Conservation (phyloP, 768 basidiomycete genomes). For the Podaxis carcinomalis region DNA sequence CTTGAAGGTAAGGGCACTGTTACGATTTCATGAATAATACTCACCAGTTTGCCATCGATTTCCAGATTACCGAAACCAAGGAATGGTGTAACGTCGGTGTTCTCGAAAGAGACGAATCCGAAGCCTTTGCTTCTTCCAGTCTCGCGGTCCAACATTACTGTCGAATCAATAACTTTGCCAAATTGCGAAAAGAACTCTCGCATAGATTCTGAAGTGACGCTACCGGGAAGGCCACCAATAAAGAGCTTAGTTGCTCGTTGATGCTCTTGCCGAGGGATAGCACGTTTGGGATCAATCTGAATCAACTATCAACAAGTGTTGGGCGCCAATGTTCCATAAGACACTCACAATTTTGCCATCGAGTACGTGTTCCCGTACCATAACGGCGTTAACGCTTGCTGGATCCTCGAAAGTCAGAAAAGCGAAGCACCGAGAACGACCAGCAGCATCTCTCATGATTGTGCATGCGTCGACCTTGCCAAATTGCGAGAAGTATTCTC, state of each 20-base stretch:
- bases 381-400: conserved; percentile 89
- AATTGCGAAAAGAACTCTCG: conserved; percentile 91
- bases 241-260: conserved; percentile 92
- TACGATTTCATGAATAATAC: conserved; percentile 23
- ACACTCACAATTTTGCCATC: conserved; percentile 93
- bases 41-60: conserved; percentile 91
- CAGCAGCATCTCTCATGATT: conserved; percentile 96
- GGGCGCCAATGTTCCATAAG: conserved; percentile 12
- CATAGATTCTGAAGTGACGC: conserved; percentile 92
- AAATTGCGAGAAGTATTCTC: conserved; percentile 92
- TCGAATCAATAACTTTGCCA: conserved; percentile 95
- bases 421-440: conserved; percentile 94
- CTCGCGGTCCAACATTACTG: conserved; percentile 97
- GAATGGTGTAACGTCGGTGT: conserved; percentile 85
- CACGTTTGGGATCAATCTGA: conserved; percentile 99
- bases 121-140: conserved; percentile 95
- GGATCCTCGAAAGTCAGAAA: conserved; percentile 96
- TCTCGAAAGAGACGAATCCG: conserved; percentile 95
- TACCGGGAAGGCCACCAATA: conserved; percentile 89
- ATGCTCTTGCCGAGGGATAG: conserved; percentile 95
- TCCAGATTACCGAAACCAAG: conserved; percentile 86
- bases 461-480: conserved; percentile 97
- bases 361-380: conserved; percentile 91
- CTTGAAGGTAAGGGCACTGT: background rate
- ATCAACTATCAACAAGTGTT: conserved; percentile 6